Conservation (phyloP, 1,284 basidiomycete species). For the Ustilago curta region DNA sequence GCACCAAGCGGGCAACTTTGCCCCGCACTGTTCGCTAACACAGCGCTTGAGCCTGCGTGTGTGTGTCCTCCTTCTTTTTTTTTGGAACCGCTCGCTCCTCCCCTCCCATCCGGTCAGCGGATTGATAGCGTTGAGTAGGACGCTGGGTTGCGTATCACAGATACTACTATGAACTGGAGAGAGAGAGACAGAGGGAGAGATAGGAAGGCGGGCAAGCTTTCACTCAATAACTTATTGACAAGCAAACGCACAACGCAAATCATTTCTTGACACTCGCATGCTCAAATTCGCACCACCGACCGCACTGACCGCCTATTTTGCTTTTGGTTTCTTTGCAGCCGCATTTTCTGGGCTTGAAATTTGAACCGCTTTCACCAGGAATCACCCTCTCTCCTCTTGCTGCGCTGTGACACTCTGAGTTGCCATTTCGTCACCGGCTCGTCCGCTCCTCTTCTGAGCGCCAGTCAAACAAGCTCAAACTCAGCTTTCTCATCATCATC, state of each 20-base stretch:
- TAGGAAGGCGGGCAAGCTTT: background rate
- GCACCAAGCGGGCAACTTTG: background rate
- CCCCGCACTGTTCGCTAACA: constrained; percentile 5
- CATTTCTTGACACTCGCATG: constrained; percentile 1
- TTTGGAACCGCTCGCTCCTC: too few species aligned
- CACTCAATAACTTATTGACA: background rate
- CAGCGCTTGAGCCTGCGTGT: background rate
- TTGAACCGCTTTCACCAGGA: too few species aligned
- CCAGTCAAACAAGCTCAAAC: too few species aligned
- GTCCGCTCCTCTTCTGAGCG: too few species aligned
- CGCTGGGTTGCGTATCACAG: too few species aligned
- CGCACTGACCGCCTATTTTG: constrained; percentile 23
- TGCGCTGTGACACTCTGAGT: too few species aligned
- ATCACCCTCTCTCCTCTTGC: too few species aligned
- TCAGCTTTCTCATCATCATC: constrained; percentile 4
- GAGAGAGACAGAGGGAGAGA: too few species aligned
- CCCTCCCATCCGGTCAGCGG: background rate
- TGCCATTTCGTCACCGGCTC: too few species aligned
- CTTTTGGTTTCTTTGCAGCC: background rate
- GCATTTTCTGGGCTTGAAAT: constrained; percentile 5
- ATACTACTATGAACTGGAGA: too few species aligned
- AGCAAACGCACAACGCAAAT: constrained; percentile 28
- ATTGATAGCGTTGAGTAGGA: too few species aligned
- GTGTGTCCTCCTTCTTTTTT: too few species aligned
- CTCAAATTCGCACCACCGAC: constrained; percentile 1